Percentiles rank a stretch among this genome's conserved stretches.
Conservation (phyloP, 768 basidiomycete genomes). For the Kwoniella mangroviensis region DNA sequence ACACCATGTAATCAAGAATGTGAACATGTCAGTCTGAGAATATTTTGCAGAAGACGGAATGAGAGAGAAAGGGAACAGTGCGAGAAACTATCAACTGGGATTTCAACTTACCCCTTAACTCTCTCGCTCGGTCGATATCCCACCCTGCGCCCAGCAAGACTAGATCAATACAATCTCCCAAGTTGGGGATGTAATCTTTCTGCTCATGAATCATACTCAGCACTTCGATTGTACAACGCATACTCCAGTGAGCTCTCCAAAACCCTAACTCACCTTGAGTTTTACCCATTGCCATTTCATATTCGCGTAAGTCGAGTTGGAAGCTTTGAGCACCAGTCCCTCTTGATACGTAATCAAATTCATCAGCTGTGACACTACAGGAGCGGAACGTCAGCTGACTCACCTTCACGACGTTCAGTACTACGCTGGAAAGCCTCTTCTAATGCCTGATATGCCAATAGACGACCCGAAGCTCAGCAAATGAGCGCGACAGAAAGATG, state of each 20-base stretch:
- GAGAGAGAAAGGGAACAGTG: too few species aligned
- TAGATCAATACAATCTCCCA: slow-evolving; percentile 81
- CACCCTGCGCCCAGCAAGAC: slow-evolving; percentile 76
- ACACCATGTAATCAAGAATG: background rate
- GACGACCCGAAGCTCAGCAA: background rate
- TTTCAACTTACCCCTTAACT: slow-evolving; percentile 67
- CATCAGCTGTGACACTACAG: background rate
- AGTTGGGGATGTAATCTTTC: slow-evolving; percentile 83
- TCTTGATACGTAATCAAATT: slow-evolving; percentile 38
- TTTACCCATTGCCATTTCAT: slow-evolving; percentile 77
- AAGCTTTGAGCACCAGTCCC: slow-evolving; percentile 75
- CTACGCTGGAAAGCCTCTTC: slow-evolving; percentile 21
- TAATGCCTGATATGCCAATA: slow-evolving; percentile 13
- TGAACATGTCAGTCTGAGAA: too few species aligned
- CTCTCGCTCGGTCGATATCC: slow-evolving; percentile 77
- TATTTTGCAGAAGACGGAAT: too few species aligned
- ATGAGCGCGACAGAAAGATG: background rate
- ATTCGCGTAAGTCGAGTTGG: slow-evolving; percentile 71
- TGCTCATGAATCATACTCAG: slow-evolving; percentile 47
- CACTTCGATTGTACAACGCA: background rate
- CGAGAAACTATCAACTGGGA: background rate
- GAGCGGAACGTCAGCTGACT: background rate
- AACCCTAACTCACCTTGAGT: slow-evolving; percentile 57
- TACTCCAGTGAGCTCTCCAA: too few species aligned
- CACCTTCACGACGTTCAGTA: slow-evolving; percentile 30